Conservation (phyloP, 78 protist species). For the Paratrimastix pyriformis region DNA sequence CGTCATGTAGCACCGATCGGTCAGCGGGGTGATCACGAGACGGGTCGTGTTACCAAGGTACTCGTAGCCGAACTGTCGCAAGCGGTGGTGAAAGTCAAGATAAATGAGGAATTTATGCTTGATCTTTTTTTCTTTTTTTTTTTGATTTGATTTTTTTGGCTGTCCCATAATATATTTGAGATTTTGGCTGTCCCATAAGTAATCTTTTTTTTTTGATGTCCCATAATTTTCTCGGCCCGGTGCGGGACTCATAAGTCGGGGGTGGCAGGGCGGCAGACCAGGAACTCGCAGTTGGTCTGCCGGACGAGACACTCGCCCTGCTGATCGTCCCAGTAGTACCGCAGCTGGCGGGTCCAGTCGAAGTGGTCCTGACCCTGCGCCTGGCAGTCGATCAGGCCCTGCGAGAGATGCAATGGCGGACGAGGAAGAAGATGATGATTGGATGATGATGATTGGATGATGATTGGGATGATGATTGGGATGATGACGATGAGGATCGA, state of each 20-base stretch:
- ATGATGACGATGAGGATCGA: too few species aligned
- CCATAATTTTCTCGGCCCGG: too few species aligned
- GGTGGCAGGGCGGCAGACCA: not conserved
- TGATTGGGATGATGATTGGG: too few species aligned
- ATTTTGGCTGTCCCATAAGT: slow-evolving; percentile 33
- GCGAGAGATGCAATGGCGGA: too few species aligned
- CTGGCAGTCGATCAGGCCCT: not conserved
- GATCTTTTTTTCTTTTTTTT: too few species aligned
- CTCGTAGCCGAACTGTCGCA: slow-evolving; percentile 62
- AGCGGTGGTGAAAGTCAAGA: not conserved
- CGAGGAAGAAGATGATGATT: too few species aligned
- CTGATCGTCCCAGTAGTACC: slow-evolving; percentile 48
- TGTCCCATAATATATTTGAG: slow-evolving; percentile 37
- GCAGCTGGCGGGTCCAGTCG: slow-evolving; percentile 51
- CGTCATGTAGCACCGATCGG: slow-evolving; percentile 62
- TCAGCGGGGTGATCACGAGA: slow-evolving; percentile 83
- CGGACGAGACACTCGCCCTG: not conserved
- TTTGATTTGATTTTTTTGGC: slow-evolving; percentile 17
- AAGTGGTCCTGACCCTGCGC: slow-evolving; percentile 2
- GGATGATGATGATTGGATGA: too few species aligned
- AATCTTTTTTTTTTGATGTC: too few species aligned
- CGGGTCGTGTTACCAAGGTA: slow-evolving; percentile 63
- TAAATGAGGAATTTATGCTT: too few species aligned
- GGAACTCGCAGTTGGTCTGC: not conserved
- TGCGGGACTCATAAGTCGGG: not conserved